Evolutionary conservation across 208 protist genomes (phyloP).

Genomic region (Crithidia fasciculata): DNA sequence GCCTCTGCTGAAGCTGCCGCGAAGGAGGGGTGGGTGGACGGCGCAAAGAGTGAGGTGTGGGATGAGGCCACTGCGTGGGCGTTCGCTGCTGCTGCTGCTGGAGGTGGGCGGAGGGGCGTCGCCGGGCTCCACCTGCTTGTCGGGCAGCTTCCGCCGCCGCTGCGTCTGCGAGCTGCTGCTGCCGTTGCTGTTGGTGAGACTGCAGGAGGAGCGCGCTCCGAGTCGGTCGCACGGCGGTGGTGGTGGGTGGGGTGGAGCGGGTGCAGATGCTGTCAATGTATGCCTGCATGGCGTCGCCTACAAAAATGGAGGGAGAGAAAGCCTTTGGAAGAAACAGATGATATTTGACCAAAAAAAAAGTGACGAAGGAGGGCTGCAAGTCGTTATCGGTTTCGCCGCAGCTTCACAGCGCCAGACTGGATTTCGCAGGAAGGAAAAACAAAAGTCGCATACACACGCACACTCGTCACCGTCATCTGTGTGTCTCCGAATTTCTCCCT

Average conservation of each 20-base stretch:
- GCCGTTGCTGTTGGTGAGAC: constrained; percentile 3
- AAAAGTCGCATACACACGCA: too few relatives aligned
- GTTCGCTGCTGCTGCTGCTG: too few relatives aligned
- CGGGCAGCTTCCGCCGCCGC: neutral
- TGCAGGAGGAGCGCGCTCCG: constrained; percentile 27
- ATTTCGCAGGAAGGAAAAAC: too few relatives aligned
- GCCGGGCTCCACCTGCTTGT: neutral
- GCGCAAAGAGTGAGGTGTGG: neutral
- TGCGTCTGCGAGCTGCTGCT: neutral
- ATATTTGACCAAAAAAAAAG: neutral
- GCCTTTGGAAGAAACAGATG: neutral
- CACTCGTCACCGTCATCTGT: too few relatives aligned
- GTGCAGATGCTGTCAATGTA: constrained; percentile 42
- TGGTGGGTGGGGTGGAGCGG: constrained; percentile 14
- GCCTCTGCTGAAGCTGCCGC: neutral
- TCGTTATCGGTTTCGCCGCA: too few relatives aligned
- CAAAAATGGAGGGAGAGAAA: constrained; percentile 3
- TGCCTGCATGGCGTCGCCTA: constrained; percentile 10
- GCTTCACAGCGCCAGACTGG: too few relatives aligned
- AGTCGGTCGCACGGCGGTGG: constrained; percentile 20
- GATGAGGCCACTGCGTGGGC: neutral
- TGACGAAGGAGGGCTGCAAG: neutral
- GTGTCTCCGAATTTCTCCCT: too few relatives aligned
- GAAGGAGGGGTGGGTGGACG: constrained; percentile 11
- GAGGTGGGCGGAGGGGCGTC: neutral